Evolutionary conservation across 306 rosid species (phyloP), one percentile per base, ranked within the genome.

Genomic region (Prunus campanulata): DNA sequence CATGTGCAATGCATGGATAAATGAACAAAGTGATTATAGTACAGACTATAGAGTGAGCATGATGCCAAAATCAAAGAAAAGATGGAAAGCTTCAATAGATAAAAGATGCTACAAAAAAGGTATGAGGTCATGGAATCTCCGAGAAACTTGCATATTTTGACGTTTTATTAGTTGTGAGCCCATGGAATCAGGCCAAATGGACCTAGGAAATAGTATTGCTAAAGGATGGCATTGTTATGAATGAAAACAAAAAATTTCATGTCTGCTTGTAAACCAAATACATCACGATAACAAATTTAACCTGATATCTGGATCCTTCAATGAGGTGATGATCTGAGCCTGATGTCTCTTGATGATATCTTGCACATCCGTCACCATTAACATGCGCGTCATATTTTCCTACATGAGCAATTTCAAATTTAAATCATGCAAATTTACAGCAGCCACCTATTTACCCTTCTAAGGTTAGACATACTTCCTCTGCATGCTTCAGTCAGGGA

Each of bases 271-370:
- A 86, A 39, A 64, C 29, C 30, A 74, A n/a, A 39, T 6, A 39
- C 44, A 39, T 9, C 44, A 9, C 29, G 79, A 61, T 29, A 80
- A 48, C 60, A 75, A 73, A 51, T 30, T 72, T 80, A 78, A 96
- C 99, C 99, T 96, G 90, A 96, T 93, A 80, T 96, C 99, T 22
- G 99, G 99, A 89, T 96, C 99, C 87, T 96, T 96, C 84, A 92
- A 82, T 27, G 99, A 96, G 77, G 98, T 96, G 82, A 96, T 96
- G 77, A 96, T 96, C 86, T 96, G 99, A 81, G 99, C 98, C 78
- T 96, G 99, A 83, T 96, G 99, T 79, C 92, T 88, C 88, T 96
- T 96, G 78, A 92, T 96, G 75, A 92, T 91, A 87, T 96, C 99
- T 92, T 96, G 99, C 85, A 96, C 93, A 80, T 96, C 99, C 47